Evolutionary conservation across 2,329 filamentous ascomycete species (phyloP).

Genomic region (Albifimbria verrucaria): DNA sequence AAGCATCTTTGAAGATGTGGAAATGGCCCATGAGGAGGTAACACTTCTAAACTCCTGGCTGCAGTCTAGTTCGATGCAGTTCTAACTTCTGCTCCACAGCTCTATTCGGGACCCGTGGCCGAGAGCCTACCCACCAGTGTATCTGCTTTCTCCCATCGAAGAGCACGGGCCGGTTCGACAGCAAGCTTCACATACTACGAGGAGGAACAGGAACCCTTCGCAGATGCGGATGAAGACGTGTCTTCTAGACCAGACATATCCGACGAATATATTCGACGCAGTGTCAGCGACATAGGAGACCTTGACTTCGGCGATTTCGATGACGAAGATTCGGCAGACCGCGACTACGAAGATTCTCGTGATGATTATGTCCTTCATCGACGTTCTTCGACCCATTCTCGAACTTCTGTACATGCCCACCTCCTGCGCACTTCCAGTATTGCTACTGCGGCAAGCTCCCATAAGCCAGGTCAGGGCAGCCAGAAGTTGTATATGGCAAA

Average conservation of each 20-base stretch:
- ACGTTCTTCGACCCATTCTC: conserved; percentile 60
- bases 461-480: conserved; percentile 61
- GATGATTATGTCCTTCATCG: conserved; percentile 52
- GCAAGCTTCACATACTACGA: conserved; percentile 90
- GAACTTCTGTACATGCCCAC: conserved; percentile 55
- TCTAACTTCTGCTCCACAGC: conserved; percentile 44
- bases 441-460: conserved; percentile 64
- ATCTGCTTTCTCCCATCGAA: conserved; percentile 85
- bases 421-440: conserved; percentile 70
- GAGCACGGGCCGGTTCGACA: conserved; percentile 75
- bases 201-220: conserved; percentile 47
- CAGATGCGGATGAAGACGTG: conserved; percentile 26
- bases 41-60: background rate
- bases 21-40: conserved; percentile 97
- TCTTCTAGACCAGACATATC: conserved; percentile 16
- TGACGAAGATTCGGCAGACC: conserved; percentile 35
- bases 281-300: conserved; percentile 36
- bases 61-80: too few species aligned
- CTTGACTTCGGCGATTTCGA: conserved; percentile 36
- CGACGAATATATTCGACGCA: conserved; percentile 24
- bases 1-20: conserved; percentile 91
- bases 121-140: conserved; percentile 95
- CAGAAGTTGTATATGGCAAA: conserved; percentile 93
- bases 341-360: conserved; percentile 36
- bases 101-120: conserved; percentile 88